Evolutionary conservation across 73 alveolate species (phyloP).

Genomic region (Symbiodinium natans): DNA sequence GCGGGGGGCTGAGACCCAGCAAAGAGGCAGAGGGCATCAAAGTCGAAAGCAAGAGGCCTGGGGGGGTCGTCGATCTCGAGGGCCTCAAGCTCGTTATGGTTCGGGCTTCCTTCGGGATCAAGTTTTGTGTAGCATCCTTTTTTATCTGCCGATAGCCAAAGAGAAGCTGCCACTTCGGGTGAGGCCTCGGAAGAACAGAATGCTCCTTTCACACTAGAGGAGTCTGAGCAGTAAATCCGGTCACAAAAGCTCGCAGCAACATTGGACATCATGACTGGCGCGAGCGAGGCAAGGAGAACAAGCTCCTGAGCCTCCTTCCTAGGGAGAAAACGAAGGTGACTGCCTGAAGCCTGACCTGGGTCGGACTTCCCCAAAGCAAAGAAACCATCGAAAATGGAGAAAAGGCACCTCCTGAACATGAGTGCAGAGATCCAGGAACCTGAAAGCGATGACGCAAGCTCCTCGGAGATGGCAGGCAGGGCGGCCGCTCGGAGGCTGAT

Average conservation of each 20-base stretch:
- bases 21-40: not conserved
- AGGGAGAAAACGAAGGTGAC: not conserved
- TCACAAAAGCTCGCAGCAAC: not conserved
- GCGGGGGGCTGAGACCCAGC: not conserved
- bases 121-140: not conserved
- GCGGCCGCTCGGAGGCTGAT: not conserved
- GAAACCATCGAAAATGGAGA: not conserved
- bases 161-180: not conserved
- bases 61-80: too few species aligned
- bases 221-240: not conserved
- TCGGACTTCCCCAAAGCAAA: not conserved
- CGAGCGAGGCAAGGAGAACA: not conserved
- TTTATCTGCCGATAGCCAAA: not conserved
- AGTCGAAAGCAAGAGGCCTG: too few species aligned
- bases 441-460: not conserved
- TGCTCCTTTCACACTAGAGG: not conserved
- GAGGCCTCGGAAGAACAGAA: not conserved
- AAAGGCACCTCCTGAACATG: not conserved
- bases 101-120: too few species aligned
- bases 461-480: not conserved
- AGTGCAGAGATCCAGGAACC: slow-evolving; percentile 39
- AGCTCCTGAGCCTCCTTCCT: not conserved
- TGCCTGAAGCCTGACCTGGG: not conserved
- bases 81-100: too few species aligned
- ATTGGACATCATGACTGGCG: not conserved